Evolutionary conservation across 2,329 filamentous ascomycete genomes (phyloP).

Genomic region (Fusarium beomiforme): DNA sequence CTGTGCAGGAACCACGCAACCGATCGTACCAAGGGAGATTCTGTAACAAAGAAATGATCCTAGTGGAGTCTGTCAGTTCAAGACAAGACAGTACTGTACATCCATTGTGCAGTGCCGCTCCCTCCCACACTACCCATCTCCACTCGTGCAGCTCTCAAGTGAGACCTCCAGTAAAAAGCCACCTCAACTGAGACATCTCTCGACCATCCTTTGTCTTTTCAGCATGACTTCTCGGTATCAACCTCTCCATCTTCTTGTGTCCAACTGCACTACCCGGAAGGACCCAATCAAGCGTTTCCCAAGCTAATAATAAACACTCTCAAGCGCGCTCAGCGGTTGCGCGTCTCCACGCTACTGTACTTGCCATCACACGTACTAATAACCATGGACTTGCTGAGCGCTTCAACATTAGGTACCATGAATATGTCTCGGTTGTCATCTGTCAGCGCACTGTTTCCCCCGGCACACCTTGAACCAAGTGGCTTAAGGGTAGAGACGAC

Average conservation of each 20-base stretch:
- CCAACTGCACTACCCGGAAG: conserved; percentile 12
- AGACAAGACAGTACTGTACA: conserved; percentile 5
- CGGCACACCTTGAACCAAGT: neutral
- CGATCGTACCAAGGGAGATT: conserved; percentile 8
- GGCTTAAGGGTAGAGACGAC: conserved; percentile 7
- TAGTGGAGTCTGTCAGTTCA: neutral
- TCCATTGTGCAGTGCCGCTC: conserved; percentile 3
- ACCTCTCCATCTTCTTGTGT: conserved; percentile 14
- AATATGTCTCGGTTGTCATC: conserved; percentile 29
- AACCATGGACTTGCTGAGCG: neutral
- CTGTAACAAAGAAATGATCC: neutral
- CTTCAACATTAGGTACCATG: neutral
- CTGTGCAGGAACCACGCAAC: neutral
- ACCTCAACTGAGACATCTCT: conserved; percentile 26
- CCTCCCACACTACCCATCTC: conserved; percentile 21
- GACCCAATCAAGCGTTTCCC: conserved; percentile 7
- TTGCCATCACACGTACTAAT: neutral
- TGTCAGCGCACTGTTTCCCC: conserved; percentile 18
- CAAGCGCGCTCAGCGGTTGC: conserved; percentile 10
- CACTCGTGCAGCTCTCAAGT: conserved; percentile 8
- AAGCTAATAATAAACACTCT: neutral
- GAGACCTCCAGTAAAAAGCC: conserved; percentile 22
- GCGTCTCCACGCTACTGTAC: conserved; percentile 12
- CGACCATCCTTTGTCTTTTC: conserved; percentile 19
- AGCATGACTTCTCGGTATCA: conserved; percentile 30